Evolutionary conservation across 148 eudicot genomes (phyloP), one percentile per base, ranked within the genome.

Genomic region (Gaultheria prostrata): DNA sequence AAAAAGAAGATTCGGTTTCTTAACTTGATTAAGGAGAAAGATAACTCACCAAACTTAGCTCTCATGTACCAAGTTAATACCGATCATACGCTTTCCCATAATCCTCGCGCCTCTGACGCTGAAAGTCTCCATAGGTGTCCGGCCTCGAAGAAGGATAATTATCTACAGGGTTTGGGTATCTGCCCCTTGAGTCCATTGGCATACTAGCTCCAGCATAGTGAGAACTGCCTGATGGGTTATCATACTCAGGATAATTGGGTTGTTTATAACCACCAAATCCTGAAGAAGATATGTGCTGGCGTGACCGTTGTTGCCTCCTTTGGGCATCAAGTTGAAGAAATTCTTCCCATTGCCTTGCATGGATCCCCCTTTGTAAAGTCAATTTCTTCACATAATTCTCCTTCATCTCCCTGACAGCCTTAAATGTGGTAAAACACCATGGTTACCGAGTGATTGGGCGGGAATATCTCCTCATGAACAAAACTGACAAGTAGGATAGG

Each of bases 271-370:
- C 91, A 88, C 91, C 90, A 84, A 88, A 91, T 30, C 51, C 90
- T 56, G 94, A 83, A 84, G 85, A 71, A 10, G 94, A 61, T 83
- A 93, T 82, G 8, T 86, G 94, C 63, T 89, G 95, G 43, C 84
- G 87, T 30, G 85, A 82, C 82, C 79, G 84, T 33, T 92, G 93
- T 78, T 89, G 93, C 86, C 88, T 90, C 84, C 91, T 95, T 80
- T 87, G 91, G 32, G 88, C 89, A 84, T 92, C 93, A 35, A 80
- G 57, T 67, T 83, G 91, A 86, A 95, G 93, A 85, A 95, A 95
- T 82, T 93, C 97, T 51, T 94, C 98, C 98, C 98, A 94, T 70
- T 91, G 93, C 74, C 89, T 92, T 65, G 93, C 91, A 87, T 95
- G 98, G 67, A 87, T 87, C 67, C 80, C 92, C 83, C 92, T 89